These are phyloP conservation scores for Rhodotorula sp. DNA, from an alignment of 1,284 basidiomycete species.

Conservation along the genomic window DNA sequence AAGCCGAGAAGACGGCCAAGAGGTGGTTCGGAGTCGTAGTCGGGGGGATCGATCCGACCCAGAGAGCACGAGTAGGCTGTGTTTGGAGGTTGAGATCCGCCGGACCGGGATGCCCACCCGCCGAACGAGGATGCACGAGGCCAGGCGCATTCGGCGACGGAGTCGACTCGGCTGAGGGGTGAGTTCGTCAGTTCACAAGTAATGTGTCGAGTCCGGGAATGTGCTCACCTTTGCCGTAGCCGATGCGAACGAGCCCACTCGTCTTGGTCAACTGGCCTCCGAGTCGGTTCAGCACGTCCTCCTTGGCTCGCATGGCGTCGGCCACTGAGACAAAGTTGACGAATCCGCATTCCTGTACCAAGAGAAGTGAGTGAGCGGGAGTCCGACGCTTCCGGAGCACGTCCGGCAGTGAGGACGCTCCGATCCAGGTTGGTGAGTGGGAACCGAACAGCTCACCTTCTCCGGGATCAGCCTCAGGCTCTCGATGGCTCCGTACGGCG, in stretches of 20 bases:
- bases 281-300: constrained; percentile 90
- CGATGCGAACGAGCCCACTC: constrained; percentile 89
- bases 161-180: constrained; percentile 72
- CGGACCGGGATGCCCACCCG: constrained; percentile 3
- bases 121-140: constrained; percentile 57
- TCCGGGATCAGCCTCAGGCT: constrained; percentile 89
- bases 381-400: neutral
- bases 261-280: constrained; percentile 83
- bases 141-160: constrained; percentile 55
- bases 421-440: neutral
- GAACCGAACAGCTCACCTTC: constrained; percentile 63
- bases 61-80: constrained; percentile 84
- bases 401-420: neutral
- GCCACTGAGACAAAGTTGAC: constrained; percentile 95
- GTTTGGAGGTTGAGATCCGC: constrained; percentile 47
- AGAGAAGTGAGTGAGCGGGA: neutral
- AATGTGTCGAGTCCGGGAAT: constrained; percentile 50
- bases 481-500: constrained; percentile 94
- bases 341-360: constrained; percentile 84
- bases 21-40: constrained; percentile 90
- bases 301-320: constrained; percentile 92
- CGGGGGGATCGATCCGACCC: constrained; percentile 93
- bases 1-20: constrained; percentile 84
- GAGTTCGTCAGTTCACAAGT: constrained; percentile 50
- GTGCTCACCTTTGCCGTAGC: constrained; percentile 80